These are phyloP conservation scores for Rugonectria rugulosa DNA, from an alignment of 2,329 filamentous ascomycete genomes.

Conservation along the genomic window DNA sequence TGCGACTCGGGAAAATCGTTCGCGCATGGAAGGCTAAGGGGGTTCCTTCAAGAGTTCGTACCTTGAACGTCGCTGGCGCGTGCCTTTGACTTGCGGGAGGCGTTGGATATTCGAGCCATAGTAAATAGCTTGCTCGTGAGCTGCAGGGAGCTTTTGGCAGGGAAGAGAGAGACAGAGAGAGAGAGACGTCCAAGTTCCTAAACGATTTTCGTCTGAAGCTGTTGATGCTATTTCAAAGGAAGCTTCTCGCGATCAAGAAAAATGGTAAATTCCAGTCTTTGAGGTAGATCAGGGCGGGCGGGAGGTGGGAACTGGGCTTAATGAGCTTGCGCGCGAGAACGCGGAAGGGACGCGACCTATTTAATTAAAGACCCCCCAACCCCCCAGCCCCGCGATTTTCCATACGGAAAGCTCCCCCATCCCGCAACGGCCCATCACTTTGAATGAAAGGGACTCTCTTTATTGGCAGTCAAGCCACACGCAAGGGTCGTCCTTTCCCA, in stretches of 20 bases:
- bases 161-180: no score
- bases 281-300: background rate
- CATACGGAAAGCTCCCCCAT: background rate
- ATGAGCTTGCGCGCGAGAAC: constrained; percentile 7
- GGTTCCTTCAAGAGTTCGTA: constrained; percentile 30
- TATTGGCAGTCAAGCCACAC: background rate
- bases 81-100: constrained; percentile 36
- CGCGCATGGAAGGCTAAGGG: no score
- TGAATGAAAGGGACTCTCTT: background rate
- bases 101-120: constrained; percentile 32
- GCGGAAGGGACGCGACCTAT: constrained; percentile 15
- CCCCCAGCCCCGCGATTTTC: constrained; percentile 28
- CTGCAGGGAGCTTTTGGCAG: background rate
- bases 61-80: constrained; percentile 53
- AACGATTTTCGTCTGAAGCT: no score
- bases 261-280: background rate
- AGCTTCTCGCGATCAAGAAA: background rate
- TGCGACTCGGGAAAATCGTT: background rate
- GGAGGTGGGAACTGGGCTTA: background rate
- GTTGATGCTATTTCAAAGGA: no score
- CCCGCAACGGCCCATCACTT: background rate
- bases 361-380: constrained; percentile 7
- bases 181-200: no score
- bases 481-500: background rate
- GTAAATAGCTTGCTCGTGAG: background rate